These are phyloP conservation scores for Talaromyces amestolkiae DNA, from an alignment of 2,329 filamentous ascomycete genomes.

Conservation along the genomic window DNA sequence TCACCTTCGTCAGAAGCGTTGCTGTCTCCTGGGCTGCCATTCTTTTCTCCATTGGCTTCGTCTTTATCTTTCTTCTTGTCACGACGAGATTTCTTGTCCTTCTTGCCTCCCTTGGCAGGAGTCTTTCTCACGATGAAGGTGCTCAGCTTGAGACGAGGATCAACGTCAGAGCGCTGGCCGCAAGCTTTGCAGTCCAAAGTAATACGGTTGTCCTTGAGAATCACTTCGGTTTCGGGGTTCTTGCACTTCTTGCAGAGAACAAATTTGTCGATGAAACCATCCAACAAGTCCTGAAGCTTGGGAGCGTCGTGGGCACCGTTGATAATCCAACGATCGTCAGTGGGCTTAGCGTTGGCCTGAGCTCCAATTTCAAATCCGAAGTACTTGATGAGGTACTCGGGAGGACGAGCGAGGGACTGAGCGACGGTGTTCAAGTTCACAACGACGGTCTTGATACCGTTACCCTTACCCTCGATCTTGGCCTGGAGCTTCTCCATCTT, in stretches of 20 bases:
- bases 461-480: conserved; percentile 99
- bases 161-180: conserved; percentile 86
- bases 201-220: conserved; percentile 91
- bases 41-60: conserved; percentile 57
- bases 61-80: conserved; percentile 74
- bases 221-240: conserved; percentile 96
- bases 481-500: conserved; percentile 99
- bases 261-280: conserved; percentile 97
- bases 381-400: conserved; percentile 97
- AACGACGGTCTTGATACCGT: conserved; percentile 98
- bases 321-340: conserved; percentile 99
- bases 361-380: conserved; percentile 98
- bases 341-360: conserved; percentile 95
- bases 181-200: conserved; percentile 98
- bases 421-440: conserved; percentile 96
- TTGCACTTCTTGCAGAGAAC: conserved; percentile 99
- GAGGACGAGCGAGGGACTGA: conserved; percentile 84
- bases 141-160: conserved; percentile 90
- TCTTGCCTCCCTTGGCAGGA: conserved; percentile 86
- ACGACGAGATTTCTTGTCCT: conserved; percentile 87
- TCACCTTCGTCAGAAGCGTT: conserved; percentile 61
- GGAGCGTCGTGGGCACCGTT: conserved; percentile 93
- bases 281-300: conserved; percentile 97
- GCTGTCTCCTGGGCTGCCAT: conserved; percentile 64
- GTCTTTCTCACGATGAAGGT: conserved; percentile 97